A percentile compares a stretch with the other conserved stretches of the same genome.
Evolutionary conservation across 306 rosid species (phyloP).

Genomic region (Mucuna pruriens): DNA sequence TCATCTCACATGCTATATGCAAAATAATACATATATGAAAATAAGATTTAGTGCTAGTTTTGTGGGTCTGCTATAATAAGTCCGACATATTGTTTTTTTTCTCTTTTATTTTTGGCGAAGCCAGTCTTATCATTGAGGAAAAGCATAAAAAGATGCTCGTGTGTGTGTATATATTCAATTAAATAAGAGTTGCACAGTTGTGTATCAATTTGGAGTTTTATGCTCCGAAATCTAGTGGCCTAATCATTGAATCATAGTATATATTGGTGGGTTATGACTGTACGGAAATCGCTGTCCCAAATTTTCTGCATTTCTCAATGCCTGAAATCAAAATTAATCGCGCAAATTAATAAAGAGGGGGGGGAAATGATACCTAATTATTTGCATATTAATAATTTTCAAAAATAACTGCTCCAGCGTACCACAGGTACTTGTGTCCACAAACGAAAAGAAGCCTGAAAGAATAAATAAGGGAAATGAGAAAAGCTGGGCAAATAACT

Average conservation of each 20-base stretch:
- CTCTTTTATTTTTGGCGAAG: slow-evolving; percentile 3
- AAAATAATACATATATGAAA: slow-evolving; percentile 30
- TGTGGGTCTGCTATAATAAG: slow-evolving; percentile 16
- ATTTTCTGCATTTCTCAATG: slow-evolving; percentile 3
- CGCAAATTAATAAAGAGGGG: neutral
- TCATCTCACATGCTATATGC: slow-evolving; percentile 46
- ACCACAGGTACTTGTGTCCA: slow-evolving; percentile 1
- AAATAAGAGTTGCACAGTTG: slow-evolving; percentile 46
- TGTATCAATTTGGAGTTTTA: slow-evolving; percentile 41
- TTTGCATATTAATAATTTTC: neutral
- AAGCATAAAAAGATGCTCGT: slow-evolving; percentile 1
- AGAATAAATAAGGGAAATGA: neutral
- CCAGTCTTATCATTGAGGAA: slow-evolving; percentile 15
- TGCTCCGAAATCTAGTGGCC: slow-evolving; percentile 46
- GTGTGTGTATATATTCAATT: neutral
- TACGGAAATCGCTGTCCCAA: slow-evolving; percentile 34
- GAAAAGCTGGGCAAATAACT: neutral
- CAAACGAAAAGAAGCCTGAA: neutral
- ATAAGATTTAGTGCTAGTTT: slow-evolving; percentile 51
- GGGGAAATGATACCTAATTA: neutral
- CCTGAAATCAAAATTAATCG: neutral
- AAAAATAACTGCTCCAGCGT: slow-evolving; percentile 6
- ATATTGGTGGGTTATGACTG: neutral
- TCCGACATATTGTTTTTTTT: slow-evolving; percentile 1
- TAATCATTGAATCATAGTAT: slow-evolving; percentile 42